Evolutionary conservation across 257 asterid genomes (phyloP), one percentile per base, ranked within the genome.

Genomic region (Solanum pinnatisectum): DNA sequence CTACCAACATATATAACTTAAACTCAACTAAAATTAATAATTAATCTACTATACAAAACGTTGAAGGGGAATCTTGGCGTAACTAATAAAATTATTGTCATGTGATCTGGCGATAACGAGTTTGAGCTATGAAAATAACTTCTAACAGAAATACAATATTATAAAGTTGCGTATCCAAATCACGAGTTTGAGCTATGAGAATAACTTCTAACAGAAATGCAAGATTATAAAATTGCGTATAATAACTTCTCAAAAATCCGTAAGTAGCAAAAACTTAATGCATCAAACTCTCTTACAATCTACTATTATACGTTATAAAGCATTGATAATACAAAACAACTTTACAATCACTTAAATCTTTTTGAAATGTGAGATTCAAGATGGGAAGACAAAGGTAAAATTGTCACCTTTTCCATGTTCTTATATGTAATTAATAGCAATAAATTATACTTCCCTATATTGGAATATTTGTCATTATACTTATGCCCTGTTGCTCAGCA

Each of bases 151-250:
- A 10, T 65, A 2, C 1, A 10, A 46, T 2, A 13, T 46, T 46
- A 46, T 40, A 40, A 40, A 39, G 2, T 39, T 39, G 42, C 0
- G 3, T 8, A 39, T 39, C 3, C 42, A 40, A 4, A 40, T 42
- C 15, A 42, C 16, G 56, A 46, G 30, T 23, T 63, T 23, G 27
- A 63, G 12, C 14, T 23, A 9, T 63, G 14, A 63, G 1, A 67
- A 67, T 67, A 25, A 0, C 9, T 25, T 25, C 16, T 10, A 12
- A 1, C 0, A 25, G 10, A 27, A 67, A 12, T 67, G 0, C 2
- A 12, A 52, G 0, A 16, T 52, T 2, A 16, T 56, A 67, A 0
- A 13, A 0, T 3, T 11, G 2, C 4, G 0, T 67, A 67, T 1
- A 67, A 67, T 67, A 67, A 0, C 6, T 25, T 25, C 4, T 11